Evolutionary conservation across 176 grass and related monocot genomes (phyloP).

Genomic region (Cocos nucifera): DNA sequence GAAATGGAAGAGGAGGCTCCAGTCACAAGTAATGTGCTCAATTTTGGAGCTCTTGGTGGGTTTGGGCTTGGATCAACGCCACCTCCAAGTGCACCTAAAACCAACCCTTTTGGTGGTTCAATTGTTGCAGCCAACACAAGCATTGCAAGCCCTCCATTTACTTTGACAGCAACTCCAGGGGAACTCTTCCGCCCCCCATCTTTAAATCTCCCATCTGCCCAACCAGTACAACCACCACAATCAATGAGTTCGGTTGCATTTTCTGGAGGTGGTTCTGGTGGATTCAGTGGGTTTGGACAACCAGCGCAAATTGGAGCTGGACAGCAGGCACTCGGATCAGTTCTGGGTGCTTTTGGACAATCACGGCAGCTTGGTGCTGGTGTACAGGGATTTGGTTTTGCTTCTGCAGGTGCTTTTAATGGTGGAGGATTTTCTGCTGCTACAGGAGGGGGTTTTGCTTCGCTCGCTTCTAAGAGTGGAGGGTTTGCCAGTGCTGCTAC

Average conservation of each 20-base stretch:
- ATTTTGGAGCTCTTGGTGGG: constrained; percentile 69
- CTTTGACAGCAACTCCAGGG: constrained; percentile 53
- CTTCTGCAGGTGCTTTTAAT: constrained; percentile 24
- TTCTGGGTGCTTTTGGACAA: constrained; percentile 91
- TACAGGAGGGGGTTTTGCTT: constrained; percentile 57
- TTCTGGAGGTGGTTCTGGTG: constrained; percentile 51
- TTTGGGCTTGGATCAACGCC: constrained; percentile 64
- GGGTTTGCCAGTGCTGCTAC: constrained; percentile 61
- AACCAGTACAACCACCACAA: constrained; percentile 49
- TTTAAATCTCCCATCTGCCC: constrained; percentile 67
- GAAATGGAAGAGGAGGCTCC: constrained; percentile 94
- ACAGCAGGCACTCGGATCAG: constrained; percentile 79
- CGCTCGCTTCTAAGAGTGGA: constrained; percentile 33
- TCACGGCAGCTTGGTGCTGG: constrained; percentile 72
- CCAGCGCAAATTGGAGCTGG: constrained; percentile 30
- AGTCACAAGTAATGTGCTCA: constrained; percentile 35
- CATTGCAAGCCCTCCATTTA: constrained; percentile 30
- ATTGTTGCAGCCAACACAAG: constrained; percentile 48
- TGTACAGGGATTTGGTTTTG: constrained; percentile 14
- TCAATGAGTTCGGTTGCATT: constrained; percentile 49
- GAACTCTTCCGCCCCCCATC: constrained; percentile 73
- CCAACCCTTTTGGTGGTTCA: constrained; percentile 70
- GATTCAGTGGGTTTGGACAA: constrained; percentile 77
- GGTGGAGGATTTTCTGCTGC: constrained; percentile 54
- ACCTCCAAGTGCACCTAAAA: constrained; percentile 52